Percentiles rank a stretch among this genome's conserved stretches.
These are phyloP conservation scores for Thelonectria discophora DNA, from an alignment of 2,329 filamentous ascomycete genomes.

Conservation along the genomic window DNA sequence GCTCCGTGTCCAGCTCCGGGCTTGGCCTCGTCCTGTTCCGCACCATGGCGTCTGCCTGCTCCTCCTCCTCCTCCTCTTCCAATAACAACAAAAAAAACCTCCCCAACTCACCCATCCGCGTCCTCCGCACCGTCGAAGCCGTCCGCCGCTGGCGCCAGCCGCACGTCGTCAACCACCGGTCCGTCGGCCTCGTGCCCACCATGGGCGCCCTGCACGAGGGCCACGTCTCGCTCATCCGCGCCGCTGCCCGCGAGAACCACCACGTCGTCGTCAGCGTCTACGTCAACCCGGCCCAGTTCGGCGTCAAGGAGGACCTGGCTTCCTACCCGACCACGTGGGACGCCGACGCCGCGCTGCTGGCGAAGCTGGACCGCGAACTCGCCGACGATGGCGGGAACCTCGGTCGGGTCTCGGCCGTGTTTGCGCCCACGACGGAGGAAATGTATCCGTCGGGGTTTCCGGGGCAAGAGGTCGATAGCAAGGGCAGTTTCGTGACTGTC, in stretches of 20 bases:
- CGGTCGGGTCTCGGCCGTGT: constrained; percentile 82
- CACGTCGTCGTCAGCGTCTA: constrained; percentile 92
- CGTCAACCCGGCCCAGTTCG: constrained; percentile 97
- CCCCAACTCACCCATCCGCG: constrained; percentile 67
- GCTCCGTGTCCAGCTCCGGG: constrained; percentile 7
- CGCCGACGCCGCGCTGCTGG: constrained; percentile 73
- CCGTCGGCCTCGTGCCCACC: constrained; percentile 89
- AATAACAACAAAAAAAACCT: constrained; percentile 51
- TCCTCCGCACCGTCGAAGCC: constrained; percentile 79
- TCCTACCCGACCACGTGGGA: constrained; percentile 94
- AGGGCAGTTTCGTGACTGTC: constrained; percentile 90
- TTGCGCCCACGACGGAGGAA: constrained; percentile 80
- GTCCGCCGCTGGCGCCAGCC: constrained; percentile 75
- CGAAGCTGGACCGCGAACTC: constrained; percentile 76
- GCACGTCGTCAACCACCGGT: constrained; percentile 71
- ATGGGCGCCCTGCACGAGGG: constrained; percentile 98
- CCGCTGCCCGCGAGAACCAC: constrained; percentile 84
- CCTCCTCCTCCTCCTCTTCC: constrained; percentile 22
- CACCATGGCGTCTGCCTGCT: constrained; percentile 35
- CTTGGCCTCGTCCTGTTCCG: constrained; percentile 26
- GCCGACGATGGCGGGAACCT: constrained; percentile 64
- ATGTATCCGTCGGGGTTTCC: constrained; percentile 90
- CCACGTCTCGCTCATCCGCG: constrained; percentile 85
- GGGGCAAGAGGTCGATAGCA: constrained; percentile 75
- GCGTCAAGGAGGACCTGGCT: constrained; percentile 83